Percentiles rank a stretch among this genome's conserved stretches.
phyloP scores from a whole-genome alignment of 192 early-diverging fungal genomes.

The Umbelopsis sp. region DNA sequence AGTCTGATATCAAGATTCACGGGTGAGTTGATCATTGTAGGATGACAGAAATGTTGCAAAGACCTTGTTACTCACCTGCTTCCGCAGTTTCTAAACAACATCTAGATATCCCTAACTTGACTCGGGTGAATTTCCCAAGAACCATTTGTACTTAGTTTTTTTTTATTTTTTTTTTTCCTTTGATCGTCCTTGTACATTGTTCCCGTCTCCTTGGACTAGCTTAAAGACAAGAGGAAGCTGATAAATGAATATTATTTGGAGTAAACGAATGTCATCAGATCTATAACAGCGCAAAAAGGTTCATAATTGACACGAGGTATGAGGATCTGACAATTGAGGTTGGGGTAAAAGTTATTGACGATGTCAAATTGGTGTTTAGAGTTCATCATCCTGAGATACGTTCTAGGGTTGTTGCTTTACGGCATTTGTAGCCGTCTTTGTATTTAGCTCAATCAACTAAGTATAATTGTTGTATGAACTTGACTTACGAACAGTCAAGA shows the following conservation, averaged over 20 bases:
- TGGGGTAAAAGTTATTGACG: no score
- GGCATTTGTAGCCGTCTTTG: no score
- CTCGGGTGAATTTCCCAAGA: conserved; percentile 3
- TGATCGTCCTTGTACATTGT: conserved; percentile 17
- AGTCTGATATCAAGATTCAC: conserved; percentile 91
- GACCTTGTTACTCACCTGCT: neutral
- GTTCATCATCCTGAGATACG: no score
- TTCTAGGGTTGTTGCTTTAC: neutral
- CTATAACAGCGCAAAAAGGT: neutral
- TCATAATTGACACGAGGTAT: neutral
- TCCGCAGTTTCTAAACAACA: conserved; percentile 11
- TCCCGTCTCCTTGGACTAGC: conserved; percentile 7
- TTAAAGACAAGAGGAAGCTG: conserved; percentile 11
- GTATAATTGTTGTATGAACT: no score
- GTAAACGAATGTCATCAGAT: neutral
- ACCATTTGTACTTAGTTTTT: conserved; percentile 15
- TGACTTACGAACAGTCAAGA: neutral
- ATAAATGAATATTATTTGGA: conserved; percentile 7
- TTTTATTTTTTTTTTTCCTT: conserved; percentile 8
- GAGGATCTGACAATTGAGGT: no score
- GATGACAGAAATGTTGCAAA: neutral
- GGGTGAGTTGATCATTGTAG: conserved; percentile 41
- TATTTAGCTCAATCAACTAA: no score
- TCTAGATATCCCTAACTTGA: neutral
- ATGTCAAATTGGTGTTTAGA: no score